Evolutionary conservation across 441 rosid species (phyloP), one percentile per base, ranked within the genome.

Genomic region (Croton setiger): DNA sequence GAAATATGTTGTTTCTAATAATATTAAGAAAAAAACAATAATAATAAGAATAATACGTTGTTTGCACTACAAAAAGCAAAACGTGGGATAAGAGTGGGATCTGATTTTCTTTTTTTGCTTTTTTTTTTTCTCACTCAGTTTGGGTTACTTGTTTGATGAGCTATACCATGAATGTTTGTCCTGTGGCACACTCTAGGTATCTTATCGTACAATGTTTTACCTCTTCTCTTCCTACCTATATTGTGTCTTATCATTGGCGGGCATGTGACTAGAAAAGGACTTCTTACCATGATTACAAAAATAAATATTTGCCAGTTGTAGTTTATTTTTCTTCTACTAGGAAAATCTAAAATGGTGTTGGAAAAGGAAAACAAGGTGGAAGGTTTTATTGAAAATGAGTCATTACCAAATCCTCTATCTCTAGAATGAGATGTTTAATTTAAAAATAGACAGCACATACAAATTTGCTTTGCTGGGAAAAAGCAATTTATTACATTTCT

Each of bases 321-420:
- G 8, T 20, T 23, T 37, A 2, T 62, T 35, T 21, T 53, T 7
- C 57, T 35, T 21, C 51, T 44, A 58, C 4, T 10, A 18, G 39
- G 54, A 39, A 45, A 39, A 33, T 21, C 44, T 18, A 37, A 74
- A 35, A 52, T 61, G 33, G 60, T 58, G 49, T 52, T 47, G 31
- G 53, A 67, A 68, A 64, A 58, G 79, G 73, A 68, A 63, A 58
- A 73, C 61, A 61, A 84, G 88, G 80, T 82, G 78, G 75, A 55
- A 64, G 35, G 81, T 75, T 67, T 10, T 58, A 66, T 69, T 69
- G 81, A 80, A 58, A 78, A 69, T 72, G 85, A 81, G 79, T 56
- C 76, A 49, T 35, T 53, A 81, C 68, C 80, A 64, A 52, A 17
- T 66, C 60, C 57, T 59, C 10, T 45, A 45, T 69, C 51, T 35